Evolutionary conservation across 2,329 filamentous ascomycete species (phyloP), one percentile per base, ranked within the genome.

Genomic region (Aspergillus hortae): DNA sequence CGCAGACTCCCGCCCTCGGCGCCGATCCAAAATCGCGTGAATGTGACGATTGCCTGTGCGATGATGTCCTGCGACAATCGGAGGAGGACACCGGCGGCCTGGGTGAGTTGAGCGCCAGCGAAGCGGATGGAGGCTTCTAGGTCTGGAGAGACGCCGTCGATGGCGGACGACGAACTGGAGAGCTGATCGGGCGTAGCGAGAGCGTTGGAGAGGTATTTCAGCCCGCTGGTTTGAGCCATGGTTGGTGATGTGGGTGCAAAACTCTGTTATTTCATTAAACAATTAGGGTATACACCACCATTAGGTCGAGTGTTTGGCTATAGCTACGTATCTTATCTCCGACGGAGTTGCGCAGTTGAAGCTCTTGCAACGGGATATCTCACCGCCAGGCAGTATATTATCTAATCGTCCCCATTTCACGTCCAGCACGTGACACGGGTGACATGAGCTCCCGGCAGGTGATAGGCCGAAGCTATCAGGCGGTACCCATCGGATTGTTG

Each of bases 21-120:
- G 0, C 74, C 74, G 25, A 90, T 75, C 87, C 89, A 95, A 73
- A 90, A 94, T 12, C 92, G 83, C 47, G 87, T 86, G 32, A 95
- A 83, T 0, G 94, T 73, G 38, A 96, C 84, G 65, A 92, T 89
- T 3, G 92, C 90, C 64, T 91, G 89, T 4, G 91, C 89, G 36
- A 94, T 89, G 36, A 90, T 84, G 60, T 91, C 89, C 67, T 96
- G 91, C 6, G 90, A 89, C 36, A 97, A 79, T 44, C 89, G 84
- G 3, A 99, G 80, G 15, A 97, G 81, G 46, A 95, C 80, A 1
- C 76, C 76, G 9, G 76, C 76, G 3, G 74, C 67, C 55, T 77
- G 75, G 1, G 75, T 79, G 23, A 79, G 67, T 51, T 72, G 67
- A 5, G 67, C 67, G 12, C 72, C 73, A 2, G 74, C 73, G 57